Base-by-base conservation (phyloP, 1,284 basidiomycete species). In the Marasmius sp. region DNA sequence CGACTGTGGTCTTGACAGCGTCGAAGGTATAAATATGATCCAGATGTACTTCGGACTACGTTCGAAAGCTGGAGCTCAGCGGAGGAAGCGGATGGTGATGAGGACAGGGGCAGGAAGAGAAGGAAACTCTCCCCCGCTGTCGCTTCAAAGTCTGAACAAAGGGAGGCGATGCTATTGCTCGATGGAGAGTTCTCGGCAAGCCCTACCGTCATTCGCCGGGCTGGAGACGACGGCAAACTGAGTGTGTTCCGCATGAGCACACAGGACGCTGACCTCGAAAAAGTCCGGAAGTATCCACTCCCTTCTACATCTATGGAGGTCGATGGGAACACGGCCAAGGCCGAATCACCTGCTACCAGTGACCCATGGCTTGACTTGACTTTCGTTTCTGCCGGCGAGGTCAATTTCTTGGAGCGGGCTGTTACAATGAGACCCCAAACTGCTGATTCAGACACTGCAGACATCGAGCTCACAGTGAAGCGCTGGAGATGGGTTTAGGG, bases 21-120 rank as follows among this genome's bases (percentile, higher is more conserved):
- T 3, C 22, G 20, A 62, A 89, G 87, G 41, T 88, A 83, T 67
- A 87, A 85, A 70, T 89, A 87, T 64, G 75, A 83, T n/a, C 81
- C 84, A 0, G 68, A 70, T 6, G 70, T 80, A 0, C 72, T 88
- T 7, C 77, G 76, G 41, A 70, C 74, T 34, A 71, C 79, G 4
- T 74, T 88, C n/a, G 45, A 47, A 47, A 47, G 45, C 20, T 47
- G 45, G 36, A 86, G 87, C 70, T 80, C 78, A 1, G 55, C 65
- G 8, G 57, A 58, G 16, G 57, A 48, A 8, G 43, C 22, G 1
- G 20, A 27, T 6, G 27, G 36, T 22, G 20, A 11, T 43, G 36
- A 33, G 55, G 20, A 14, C 14, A 57, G 39, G 41, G 39, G 39
- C 20, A 27, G 57, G 43, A 47, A 50, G 43, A 22, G 27, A 16